Evolutionary conservation across 164 flowering plant genomes (phyloP).

Genomic region (grape (Vitis vinifera)): DNA sequence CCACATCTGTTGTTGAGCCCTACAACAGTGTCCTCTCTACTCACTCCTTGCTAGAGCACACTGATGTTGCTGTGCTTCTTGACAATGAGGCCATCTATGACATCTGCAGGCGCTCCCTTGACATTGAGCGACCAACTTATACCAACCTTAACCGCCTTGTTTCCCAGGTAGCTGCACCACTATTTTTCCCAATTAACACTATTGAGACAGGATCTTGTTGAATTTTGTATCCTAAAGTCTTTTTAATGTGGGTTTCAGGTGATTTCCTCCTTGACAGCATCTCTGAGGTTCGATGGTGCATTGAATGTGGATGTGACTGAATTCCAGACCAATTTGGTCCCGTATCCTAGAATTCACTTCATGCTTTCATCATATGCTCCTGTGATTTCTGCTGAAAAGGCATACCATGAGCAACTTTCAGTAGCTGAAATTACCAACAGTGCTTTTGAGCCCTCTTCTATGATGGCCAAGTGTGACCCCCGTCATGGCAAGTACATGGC

Average conservation of each 20-base stretch:
- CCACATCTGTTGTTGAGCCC: constrained; percentile 86
- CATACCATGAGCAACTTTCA: constrained; percentile 62
- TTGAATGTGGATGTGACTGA: constrained; percentile 63
- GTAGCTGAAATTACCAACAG: constrained; percentile 71
- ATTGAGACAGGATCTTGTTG: background rate
- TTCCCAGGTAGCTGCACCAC: constrained; percentile 44
- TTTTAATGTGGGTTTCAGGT: constrained; percentile 32
- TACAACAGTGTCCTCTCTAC: constrained; percentile 84
- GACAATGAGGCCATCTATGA: constrained; percentile 83
- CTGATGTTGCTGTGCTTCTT: constrained; percentile 69
- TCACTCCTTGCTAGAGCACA: constrained; percentile 78
- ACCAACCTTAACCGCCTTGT: constrained; percentile 63
- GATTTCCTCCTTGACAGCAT: constrained; percentile 62
- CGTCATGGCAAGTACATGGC: constrained; percentile 76
- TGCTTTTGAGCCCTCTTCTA: constrained; percentile 62
- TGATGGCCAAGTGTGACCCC: constrained; percentile 75
- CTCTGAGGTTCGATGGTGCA: constrained; percentile 69
- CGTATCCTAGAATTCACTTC: constrained; percentile 69
- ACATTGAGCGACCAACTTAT: constrained; percentile 69
- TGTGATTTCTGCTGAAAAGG: constrained; percentile 63
- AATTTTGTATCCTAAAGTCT: background rate
- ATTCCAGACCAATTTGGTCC: constrained; percentile 66
- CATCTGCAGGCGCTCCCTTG: constrained; percentile 73
- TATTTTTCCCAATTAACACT: no score
- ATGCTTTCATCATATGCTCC: constrained; percentile 78